phyloP scores from a whole-genome alignment of 2,329 filamentous ascomycete genomes.

The Cladophialophora yegresii region DNA sequence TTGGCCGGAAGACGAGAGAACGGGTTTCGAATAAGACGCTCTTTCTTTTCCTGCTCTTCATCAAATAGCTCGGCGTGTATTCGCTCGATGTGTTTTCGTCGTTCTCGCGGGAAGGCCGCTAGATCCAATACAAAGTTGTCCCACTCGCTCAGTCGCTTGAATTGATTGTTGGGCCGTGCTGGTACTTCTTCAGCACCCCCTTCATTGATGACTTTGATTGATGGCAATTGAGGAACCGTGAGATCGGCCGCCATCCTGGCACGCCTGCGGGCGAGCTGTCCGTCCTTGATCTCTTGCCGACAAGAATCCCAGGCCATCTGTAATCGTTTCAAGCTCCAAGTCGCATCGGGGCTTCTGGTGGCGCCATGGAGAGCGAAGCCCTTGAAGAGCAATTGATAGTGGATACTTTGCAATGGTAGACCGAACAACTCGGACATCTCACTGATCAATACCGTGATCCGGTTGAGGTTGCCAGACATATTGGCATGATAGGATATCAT shows the following conservation, averaged over 20 bases:
- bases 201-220: conserved; percentile 25
- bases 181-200: conserved; percentile 6
- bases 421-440: conserved; percentile 73
- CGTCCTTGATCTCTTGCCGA: conserved; percentile 46
- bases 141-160: conserved; percentile 33
- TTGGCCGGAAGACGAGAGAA: conserved; percentile 7
- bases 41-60: conserved; percentile 26
- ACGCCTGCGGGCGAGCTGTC: conserved; percentile 17
- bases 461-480: conserved; percentile 68
- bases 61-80: conserved; percentile 35
- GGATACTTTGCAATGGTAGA: conserved; percentile 69
- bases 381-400: conserved; percentile 80
- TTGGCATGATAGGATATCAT: conserved; percentile 74
- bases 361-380: conserved; percentile 77
- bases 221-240: conserved; percentile 16
- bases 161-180: conserved; percentile 1
- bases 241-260: neutral
- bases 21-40: conserved; percentile 6
- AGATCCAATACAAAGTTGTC: conserved; percentile 36
- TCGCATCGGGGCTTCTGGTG: conserved; percentile 53
- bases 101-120: conserved; percentile 34
- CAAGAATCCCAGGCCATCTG: conserved; percentile 68
- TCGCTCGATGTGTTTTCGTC: conserved; percentile 35
- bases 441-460: conserved; percentile 69
- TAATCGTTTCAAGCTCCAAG: conserved; percentile 73